Percentiles rank a stretch among this genome's conserved stretches.
Conservation (phyloP, 352 stramenopile genomes). For the Phytophthora nicotianae region DNA sequence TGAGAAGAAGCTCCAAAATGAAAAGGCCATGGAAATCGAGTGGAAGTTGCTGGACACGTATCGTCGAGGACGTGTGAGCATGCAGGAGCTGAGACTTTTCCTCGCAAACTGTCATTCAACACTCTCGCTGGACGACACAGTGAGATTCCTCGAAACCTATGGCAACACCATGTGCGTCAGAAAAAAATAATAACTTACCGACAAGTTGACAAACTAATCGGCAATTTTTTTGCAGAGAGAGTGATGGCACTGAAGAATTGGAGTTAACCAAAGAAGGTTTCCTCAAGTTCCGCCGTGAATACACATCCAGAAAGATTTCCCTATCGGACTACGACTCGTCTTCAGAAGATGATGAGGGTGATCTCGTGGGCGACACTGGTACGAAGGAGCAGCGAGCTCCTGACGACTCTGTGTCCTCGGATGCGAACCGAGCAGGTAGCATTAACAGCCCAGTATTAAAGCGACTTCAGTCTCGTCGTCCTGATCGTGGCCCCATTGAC, state of each 20-base stretch:
- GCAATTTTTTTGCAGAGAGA: conserved; percentile 3
- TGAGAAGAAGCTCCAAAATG: conserved; percentile 27
- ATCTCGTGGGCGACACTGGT: conserved; percentile 5
- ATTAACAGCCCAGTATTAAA: conserved; percentile 5
- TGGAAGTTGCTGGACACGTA: conserved; percentile 70
- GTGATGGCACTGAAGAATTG: conserved; percentile 32
- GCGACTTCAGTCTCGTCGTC: conserved; percentile 17
- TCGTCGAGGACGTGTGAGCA: conserved; percentile 40
- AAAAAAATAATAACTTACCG: too few species aligned
- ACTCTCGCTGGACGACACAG: conserved; percentile 47
- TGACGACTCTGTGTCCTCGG: neutral
- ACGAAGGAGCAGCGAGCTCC: neutral
- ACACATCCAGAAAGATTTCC: conserved; percentile 38
- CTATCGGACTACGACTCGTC: conserved; percentile 39
- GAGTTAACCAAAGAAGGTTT: conserved; percentile 55
- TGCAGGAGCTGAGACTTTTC: conserved; percentile 53
- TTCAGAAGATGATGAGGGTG: conserved; percentile 41
- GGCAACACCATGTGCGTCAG: conserved; percentile 37
- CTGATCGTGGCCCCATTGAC: conserved; percentile 15
- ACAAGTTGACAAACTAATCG: neutral
- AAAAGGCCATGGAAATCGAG: conserved; percentile 48
- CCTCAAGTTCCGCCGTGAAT: conserved; percentile 59
- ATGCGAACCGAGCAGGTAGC: neutral
- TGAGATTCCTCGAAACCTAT: conserved; percentile 64
- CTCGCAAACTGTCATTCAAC: conserved; percentile 49